Conservation (phyloP, 2,329 filamentous ascomycete genomes). For the Hymenoscyphus fructigenus region DNA sequence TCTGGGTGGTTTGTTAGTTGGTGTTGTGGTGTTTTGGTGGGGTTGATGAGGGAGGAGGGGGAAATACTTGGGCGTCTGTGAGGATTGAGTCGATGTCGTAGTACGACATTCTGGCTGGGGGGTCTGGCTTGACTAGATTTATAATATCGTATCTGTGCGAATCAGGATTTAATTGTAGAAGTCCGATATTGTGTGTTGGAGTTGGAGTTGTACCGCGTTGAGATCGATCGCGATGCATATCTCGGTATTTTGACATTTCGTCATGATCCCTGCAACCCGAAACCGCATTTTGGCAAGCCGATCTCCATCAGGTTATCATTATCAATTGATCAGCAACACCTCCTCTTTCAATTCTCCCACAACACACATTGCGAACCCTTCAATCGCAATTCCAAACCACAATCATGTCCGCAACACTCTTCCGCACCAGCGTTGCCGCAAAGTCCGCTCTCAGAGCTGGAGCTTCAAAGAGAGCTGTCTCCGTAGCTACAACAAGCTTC, state of each 20-base stretch:
- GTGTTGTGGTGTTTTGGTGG: conserved; percentile 10
- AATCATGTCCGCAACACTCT: conserved; percentile 72
- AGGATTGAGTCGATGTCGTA: conserved; percentile 84
- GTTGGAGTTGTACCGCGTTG: background rate
- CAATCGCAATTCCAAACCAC: conserved; percentile 21
- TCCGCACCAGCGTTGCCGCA: conserved; percentile 66
- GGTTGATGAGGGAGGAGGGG: conserved; percentile 12
- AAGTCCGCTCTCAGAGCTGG: conserved; percentile 71
- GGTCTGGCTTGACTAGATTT: background rate
- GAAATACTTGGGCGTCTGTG: conserved; percentile 72
- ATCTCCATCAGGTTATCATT: conserved; percentile 6
- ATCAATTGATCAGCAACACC: conserved; percentile 11
- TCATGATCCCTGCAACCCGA: conserved; percentile 1
- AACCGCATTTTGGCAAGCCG: background rate
- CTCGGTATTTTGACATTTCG: background rate
- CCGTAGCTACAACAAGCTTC: conserved; percentile 72
- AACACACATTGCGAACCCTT: conserved; percentile 13
- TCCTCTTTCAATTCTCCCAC: conserved; percentile 11
- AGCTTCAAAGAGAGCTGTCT: conserved; percentile 62
- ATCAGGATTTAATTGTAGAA: background rate
- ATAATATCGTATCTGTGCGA: background rate
- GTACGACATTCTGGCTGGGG: conserved; percentile 60
- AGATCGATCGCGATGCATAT: background rate
- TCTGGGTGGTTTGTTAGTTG: conserved; percentile 50
- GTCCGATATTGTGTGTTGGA: background rate